Base-by-base conservation (phyloP, 2,329 filamentous ascomycete species). In the Fusarium annulatum region DNA sequence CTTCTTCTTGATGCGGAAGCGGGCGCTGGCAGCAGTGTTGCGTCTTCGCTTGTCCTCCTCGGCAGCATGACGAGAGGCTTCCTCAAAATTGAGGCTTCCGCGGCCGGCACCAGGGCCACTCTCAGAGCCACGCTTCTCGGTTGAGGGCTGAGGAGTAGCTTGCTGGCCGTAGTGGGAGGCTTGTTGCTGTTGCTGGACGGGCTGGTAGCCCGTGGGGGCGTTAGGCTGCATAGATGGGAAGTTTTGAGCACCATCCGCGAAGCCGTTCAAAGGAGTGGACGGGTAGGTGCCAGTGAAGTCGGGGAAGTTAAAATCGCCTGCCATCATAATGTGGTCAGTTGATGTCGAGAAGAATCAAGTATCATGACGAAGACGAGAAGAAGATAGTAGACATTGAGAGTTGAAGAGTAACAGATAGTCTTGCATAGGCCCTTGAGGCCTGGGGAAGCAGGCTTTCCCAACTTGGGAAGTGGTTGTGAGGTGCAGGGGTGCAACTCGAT, bases 1-100 rank as follows among this genome's bases (percentile, higher is more conserved):
- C 90, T 97, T 97, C 92, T 97, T 97, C 90, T 97, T 97, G 81
- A 96, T 91, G 67, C 94, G 92, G 88, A 97, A 97, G 56, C 94
- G 92, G 23, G 94, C 94, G 74, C 92, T 95, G 62, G 94, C 94
- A 38, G 94, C 94, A 5, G 95, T 97, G 84, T 97, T 97, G 73
- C 94, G 91, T 67, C 94, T 91, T 56, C 94, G 92, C 85, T 97
- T 97, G 81, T 97, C 94, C 83, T 97, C 94, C 82, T 97, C 94
- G 28, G 94, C 94, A 18, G 92, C 92, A 10, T 91, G 76, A 43
- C 93, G 91, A 18, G 92, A 92, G 43, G 90, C 86, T 71, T 95
- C 93, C 81, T 95, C 93, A 55, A 92, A 88, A 76, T 84, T 88
- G 67, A 90, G 73, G 51, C 87, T 83, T 70, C 67, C 67, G 63